Percentiles rank a stretch among this genome's conserved stretches.
These are phyloP conservation scores for Magnaporthiopsis rhizophila DNA, from an alignment of 2,329 filamentous ascomycete genomes.

Conservation along the genomic window DNA sequence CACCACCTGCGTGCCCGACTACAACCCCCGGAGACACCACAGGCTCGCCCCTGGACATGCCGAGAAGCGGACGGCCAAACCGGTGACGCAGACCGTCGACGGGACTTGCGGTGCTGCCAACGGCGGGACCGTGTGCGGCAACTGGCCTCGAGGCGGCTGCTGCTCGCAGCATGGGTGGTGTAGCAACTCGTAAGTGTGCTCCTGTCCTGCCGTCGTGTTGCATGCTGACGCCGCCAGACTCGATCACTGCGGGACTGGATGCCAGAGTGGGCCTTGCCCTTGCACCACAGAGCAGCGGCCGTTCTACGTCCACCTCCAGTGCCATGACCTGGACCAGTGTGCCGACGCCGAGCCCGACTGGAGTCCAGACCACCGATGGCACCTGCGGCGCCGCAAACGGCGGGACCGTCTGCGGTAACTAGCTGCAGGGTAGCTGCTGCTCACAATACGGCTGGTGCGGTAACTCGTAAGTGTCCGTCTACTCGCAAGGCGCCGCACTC, in stretches of 20 bases:
- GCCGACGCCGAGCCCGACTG: neutral
- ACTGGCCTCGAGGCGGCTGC: constrained; percentile 4
- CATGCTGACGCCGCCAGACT: neutral
- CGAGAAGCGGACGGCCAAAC: constrained; percentile 5
- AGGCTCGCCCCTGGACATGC: neutral
- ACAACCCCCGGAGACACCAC: neutral
- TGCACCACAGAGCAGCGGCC: too few relatives aligned
- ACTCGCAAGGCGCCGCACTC: too few relatives aligned
- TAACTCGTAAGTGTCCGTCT: neutral
- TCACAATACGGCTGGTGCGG: constrained; percentile 5
- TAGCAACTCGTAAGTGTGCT: neutral
- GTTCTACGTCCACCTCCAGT: too few relatives aligned
- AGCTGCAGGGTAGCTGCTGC: constrained; percentile 3
- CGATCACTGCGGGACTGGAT: constrained; percentile 2
- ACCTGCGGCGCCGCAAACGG: constrained; percentile 1
- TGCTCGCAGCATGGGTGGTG: constrained; percentile 5
- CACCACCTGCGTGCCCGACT: neutral
- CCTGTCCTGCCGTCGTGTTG: neutral
- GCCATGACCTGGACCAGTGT: neutral
- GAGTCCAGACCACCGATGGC: neutral
- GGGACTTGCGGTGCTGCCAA: constrained; percentile 1
- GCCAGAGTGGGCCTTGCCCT: constrained; percentile 3
- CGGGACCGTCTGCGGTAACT: constrained; percentile 7
- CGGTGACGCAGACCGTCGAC: too few relatives aligned
- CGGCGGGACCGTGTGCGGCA: constrained; percentile 6